phyloP scores from a whole-genome alignment of 768 basidiomycete species.

The Crassisporium funariophilum region DNA sequence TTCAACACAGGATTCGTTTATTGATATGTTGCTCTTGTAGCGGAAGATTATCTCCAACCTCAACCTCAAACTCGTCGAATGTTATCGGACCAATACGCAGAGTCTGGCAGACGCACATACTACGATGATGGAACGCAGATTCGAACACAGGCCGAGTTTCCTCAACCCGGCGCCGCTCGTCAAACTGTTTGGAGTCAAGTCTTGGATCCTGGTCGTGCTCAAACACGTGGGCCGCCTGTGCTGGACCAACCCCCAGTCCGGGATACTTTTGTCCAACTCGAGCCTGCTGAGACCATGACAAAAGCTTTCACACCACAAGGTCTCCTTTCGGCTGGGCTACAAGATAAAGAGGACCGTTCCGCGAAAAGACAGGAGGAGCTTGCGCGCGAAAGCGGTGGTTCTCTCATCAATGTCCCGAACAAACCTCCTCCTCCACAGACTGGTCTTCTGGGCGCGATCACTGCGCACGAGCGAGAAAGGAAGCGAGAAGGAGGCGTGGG shows the following conservation, averaged over 20 bases:
- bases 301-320: conserved; percentile 97
- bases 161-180: conserved; percentile 55
- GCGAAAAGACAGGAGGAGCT: conserved; percentile 94
- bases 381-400: conserved; percentile 88
- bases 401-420: conserved; percentile 92
- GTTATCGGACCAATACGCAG: conserved; percentile 54
- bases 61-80: conserved; percentile 46
- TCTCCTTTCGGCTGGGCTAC: conserved; percentile 89
- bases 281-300: conserved; percentile 75
- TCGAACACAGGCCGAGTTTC: conserved; percentile 58
- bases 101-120: conserved; percentile 52
- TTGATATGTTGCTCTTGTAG: conserved; percentile 28
- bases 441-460: conserved; percentile 94
- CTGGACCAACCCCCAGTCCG: conserved; percentile 39
- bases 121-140: conserved; percentile 56
- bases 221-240: conserved; percentile 38
- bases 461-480: conserved; percentile 91
- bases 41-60: conserved; percentile 46
- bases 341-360: conserved; percentile 94
- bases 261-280: conserved; percentile 75
- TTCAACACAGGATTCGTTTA: no score
- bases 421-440: conserved; percentile 95
- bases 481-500: conserved; percentile 96
- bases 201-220: conserved; percentile 66
- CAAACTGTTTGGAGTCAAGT: conserved; percentile 89